Evolutionary conservation across 2,329 filamentous ascomycete species (phyloP).

Genomic region (Colletotrichum sp.): DNA sequence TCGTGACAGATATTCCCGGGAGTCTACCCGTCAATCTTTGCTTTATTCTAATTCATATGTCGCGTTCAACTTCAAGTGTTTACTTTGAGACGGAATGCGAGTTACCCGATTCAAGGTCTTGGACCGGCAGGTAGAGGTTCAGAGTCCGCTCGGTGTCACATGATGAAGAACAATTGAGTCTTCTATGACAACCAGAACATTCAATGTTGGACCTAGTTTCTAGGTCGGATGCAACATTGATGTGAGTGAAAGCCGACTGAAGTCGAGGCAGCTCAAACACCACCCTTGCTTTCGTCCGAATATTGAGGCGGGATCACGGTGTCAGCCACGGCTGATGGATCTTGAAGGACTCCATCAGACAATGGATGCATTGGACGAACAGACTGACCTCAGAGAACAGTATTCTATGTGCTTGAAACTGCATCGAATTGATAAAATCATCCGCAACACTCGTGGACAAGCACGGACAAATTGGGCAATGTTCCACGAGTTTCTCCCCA

Average conservation of each 20-base stretch:
- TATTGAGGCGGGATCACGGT: background rate
- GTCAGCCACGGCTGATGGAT: background rate
- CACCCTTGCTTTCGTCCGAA: background rate
- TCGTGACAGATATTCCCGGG: background rate
- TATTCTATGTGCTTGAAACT: rapidly evolving
- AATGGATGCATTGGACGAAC: background rate
- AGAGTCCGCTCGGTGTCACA: background rate
- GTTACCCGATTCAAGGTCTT: background rate
- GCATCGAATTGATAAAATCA: background rate
- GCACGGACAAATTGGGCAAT: background rate
- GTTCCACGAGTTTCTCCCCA: conserved; percentile 10
- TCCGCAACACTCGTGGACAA: background rate
- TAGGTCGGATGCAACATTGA: background rate
- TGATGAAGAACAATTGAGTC: background rate
- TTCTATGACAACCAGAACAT: background rate
- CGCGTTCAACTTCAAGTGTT: background rate
- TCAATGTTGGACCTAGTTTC: background rate
- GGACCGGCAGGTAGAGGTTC: rapidly evolving
- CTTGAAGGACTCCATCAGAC: background rate
- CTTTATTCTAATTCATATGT: background rate
- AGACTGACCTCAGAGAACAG: rapidly evolving
- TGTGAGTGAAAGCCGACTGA: background rate
- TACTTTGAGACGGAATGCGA: background rate
- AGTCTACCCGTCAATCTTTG: background rate
- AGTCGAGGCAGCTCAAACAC: background rate